Conservation (phyloP, 2,329 filamentous ascomycete genomes). For the Penicillium olsonii region DNA sequence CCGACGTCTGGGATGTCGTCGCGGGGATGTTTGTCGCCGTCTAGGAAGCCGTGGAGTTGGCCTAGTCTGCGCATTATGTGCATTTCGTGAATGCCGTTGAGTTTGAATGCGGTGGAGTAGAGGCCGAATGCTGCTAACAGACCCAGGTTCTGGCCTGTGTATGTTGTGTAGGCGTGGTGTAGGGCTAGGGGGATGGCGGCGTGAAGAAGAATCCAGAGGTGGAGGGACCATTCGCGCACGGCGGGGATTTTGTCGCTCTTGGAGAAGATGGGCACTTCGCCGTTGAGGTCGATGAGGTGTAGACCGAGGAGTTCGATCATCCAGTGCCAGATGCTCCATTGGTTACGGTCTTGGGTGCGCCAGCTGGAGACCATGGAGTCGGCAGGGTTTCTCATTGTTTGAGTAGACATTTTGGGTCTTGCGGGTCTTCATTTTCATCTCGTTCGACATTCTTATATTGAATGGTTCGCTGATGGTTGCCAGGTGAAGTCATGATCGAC, state of each 20-base stretch:
- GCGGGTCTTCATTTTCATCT: no score
- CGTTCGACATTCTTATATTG: background rate
- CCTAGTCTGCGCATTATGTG: constrained; percentile 40
- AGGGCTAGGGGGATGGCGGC: constrained; percentile 38
- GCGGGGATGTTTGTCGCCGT: constrained; percentile 46
- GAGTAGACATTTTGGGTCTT: constrained; percentile 1
- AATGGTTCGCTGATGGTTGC: background rate
- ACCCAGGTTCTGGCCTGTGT: constrained; percentile 30
- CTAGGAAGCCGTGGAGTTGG: constrained; percentile 43
- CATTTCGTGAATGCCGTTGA: constrained; percentile 41
- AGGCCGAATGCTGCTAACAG: constrained; percentile 34
- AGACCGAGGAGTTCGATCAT: constrained; percentile 13
- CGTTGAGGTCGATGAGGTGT: constrained; percentile 27
- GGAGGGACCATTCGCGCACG: constrained; percentile 33
- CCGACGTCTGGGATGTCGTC: constrained; percentile 45
- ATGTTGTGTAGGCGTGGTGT: constrained; percentile 35
- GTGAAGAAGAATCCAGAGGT: constrained; percentile 43
- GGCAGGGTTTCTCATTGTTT: constrained; percentile 5
- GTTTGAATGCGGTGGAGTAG: constrained; percentile 41
- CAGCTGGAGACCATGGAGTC: constrained; percentile 16
- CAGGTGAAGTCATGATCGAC: constrained; percentile 9
- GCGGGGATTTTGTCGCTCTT: constrained; percentile 46
- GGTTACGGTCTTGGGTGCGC: constrained; percentile 12
- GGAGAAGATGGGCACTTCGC: constrained; percentile 36
- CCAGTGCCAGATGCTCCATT: constrained; percentile 12